These are phyloP conservation scores for Talaromyces amestolkiae DNA, from an alignment of 2,329 filamentous ascomycete species.

Conservation along the genomic window DNA sequence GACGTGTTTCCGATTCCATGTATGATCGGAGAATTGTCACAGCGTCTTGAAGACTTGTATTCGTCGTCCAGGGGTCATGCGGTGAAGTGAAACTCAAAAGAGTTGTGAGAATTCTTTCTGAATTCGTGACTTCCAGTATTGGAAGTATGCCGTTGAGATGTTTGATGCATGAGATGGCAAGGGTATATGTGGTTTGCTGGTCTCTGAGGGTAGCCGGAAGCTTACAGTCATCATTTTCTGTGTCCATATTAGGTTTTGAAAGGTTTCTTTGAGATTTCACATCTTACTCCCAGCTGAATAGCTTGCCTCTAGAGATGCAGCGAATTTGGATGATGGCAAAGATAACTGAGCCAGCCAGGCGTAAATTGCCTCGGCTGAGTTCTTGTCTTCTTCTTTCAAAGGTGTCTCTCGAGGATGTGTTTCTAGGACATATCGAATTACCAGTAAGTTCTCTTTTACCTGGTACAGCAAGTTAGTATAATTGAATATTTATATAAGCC, in stretches of 20 bases:
- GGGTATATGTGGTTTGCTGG: slow-evolving; percentile 27
- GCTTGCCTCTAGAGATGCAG: slow-evolving; percentile 27
- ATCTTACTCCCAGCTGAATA: slow-evolving; percentile 23
- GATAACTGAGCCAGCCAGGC: slow-evolving; percentile 33
- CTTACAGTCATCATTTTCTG: slow-evolving; percentile 23
- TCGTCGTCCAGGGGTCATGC: slow-evolving; percentile 38
- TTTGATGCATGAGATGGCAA: slow-evolving; percentile 33
- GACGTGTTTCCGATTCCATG: slow-evolving; percentile 1
- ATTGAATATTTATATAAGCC: neutral
- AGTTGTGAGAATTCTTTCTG: slow-evolving; percentile 30
- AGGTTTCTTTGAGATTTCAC: neutral
- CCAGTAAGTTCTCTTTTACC: slow-evolving; percentile 34
- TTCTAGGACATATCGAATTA: slow-evolving; percentile 28
- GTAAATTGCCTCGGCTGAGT: slow-evolving; percentile 30
- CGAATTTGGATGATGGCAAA: slow-evolving; percentile 35
- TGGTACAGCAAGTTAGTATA: slow-evolving; percentile 20
- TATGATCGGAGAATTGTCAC: slow-evolving; percentile 23
- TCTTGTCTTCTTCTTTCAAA: slow-evolving; percentile 24
- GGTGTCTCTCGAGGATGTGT: slow-evolving; percentile 21
- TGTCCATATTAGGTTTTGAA: neutral
- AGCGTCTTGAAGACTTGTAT: slow-evolving; percentile 23
- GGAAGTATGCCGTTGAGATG: slow-evolving; percentile 23
- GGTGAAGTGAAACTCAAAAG: slow-evolving; percentile 34
- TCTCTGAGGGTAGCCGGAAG: slow-evolving; percentile 24
- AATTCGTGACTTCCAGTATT: slow-evolving; percentile 24